Evolutionary conservation across 257 asterid genomes (phyloP), one percentile per base, ranked within the genome.

Genomic region (Misopates orontium): DNA sequence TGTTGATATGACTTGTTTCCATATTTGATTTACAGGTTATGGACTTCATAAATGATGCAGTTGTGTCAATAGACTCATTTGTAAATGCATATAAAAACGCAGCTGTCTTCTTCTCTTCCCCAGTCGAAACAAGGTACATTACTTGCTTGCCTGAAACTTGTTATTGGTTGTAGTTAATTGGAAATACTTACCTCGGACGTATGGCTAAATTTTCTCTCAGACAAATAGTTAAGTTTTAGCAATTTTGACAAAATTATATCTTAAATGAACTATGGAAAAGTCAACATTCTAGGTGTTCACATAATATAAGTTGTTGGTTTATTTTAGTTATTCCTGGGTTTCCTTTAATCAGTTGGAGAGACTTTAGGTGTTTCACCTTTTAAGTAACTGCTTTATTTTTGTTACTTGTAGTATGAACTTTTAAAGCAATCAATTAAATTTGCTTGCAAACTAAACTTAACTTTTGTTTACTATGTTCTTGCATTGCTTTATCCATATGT

Each of bases 21-120:
- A 49, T 49, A 47, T 60, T 45, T 67, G 56, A 47, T 73, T 48
- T 74, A 65, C 90, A 93, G 99, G 95, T 90, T 64, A 90, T 93
- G 95, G 99, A 90, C 80, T 93, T 90, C 90, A 75, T 93, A 64
- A 93, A 93, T 75, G 99, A 93, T 64, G 88, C 95, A 23, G 90
- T 93, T 69, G 90, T 90, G 53, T 80, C 96, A 47, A 72, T 93
- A 85, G 97, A 90, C 72, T 87, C 92, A 47, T 90, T 90, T 73
- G 83, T 90, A 69, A 80, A 65, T 75, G 94, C 95, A 59, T 80
- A 90, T 77, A 83, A 86, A 69, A 85, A 68, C 64, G 90, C 99
- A 54, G 93, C 95, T 62, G 65, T 86, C 74, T 83, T 75, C 79
- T 87, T 93, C 79, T 72, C 84, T 61, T 85, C 90, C 66, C 91